Evolutionary conservation across 352 stramenopile genomes (phyloP).

Genomic region (Phytophthora quininea): DNA sequence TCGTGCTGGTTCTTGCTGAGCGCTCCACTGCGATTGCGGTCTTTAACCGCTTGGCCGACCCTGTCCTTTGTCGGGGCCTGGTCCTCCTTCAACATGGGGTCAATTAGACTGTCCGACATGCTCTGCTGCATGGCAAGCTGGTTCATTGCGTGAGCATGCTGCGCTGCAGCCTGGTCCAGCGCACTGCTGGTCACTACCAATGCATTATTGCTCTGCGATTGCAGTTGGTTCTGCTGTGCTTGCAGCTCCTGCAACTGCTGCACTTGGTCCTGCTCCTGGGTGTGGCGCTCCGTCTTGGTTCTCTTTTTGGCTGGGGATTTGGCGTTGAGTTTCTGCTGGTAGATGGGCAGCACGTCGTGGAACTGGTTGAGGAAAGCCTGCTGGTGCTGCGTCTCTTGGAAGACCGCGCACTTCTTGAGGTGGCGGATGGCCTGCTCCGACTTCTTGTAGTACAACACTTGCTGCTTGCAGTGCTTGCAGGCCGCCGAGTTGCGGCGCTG

Average conservation of each 20-base stretch:
- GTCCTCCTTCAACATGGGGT: conserved; percentile 69
- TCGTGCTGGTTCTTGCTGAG: conserved; percentile 73
- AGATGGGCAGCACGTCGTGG: conserved; percentile 78
- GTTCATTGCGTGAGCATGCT: conserved; percentile 77
- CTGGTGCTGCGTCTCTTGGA: conserved; percentile 85
- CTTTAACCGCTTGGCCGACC: conserved; percentile 16
- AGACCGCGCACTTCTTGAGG: conserved; percentile 79
- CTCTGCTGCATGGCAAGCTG: conserved; percentile 79
- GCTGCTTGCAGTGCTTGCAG: conserved; percentile 88
- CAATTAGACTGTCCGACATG: conserved; percentile 72
- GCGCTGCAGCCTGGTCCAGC: conserved; percentile 55
- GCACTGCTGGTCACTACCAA: conserved; percentile 34
- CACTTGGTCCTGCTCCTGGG: conserved; percentile 3
- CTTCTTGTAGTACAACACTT: conserved; percentile 89
- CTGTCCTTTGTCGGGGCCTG: conserved; percentile 43
- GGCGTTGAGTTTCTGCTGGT: conserved; percentile 83
- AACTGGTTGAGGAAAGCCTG: conserved; percentile 83
- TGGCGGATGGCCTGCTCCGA: conserved; percentile 86
- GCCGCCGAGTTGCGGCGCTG: conserved; percentile 75
- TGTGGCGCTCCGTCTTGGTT: conserved; percentile 39
- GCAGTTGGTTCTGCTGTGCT: conserved; percentile 17
- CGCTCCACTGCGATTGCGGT: conserved; percentile 52
- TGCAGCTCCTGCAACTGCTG: conserved; percentile 18
- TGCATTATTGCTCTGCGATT: conserved; percentile 17
- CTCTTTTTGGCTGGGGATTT: conserved; percentile 74